Percentiles rank a stretch among this genome's conserved stretches.
Conservation (phyloP, 2,329 filamentous ascomycete genomes). For the Botryosphaeria dothidea region DNA sequence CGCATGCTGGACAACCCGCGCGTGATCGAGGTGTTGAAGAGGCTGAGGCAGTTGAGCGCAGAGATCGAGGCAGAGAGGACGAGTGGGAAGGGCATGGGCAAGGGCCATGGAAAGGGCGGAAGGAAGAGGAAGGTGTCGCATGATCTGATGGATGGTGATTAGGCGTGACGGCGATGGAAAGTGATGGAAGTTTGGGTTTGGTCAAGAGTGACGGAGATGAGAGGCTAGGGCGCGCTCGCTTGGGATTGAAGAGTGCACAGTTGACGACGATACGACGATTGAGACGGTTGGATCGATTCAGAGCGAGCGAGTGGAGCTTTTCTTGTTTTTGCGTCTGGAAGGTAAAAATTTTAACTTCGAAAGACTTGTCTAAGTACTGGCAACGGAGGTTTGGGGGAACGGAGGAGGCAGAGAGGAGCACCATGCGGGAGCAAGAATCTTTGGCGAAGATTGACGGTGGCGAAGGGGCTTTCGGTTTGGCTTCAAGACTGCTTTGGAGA, state of each 20-base stretch:
- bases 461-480: not conserved
- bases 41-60: constrained; percentile 1
- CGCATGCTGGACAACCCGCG: constrained; percentile 18
- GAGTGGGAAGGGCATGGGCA: not conserved
- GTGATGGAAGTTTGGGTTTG: not conserved
- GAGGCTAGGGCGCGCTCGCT: not conserved
- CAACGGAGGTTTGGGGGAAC: not conserved
- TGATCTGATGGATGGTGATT: constrained; percentile 12
- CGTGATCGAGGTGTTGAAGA: constrained; percentile 5
- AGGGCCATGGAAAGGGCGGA: constrained; percentile 7
- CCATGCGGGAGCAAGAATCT: not conserved
- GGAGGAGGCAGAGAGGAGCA: not conserved
- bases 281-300: constrained; percentile 5
- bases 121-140: constrained; percentile 5
- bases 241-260: not conserved
- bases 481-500: not conserved
- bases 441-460: not conserved
- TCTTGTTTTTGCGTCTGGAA: not conserved
- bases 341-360: not conserved
- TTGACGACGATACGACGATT: constrained; percentile 5
- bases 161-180: no score
- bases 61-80: constrained; percentile 18
- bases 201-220: not conserved
- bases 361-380: not conserved
- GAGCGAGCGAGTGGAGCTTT: not conserved